These are phyloP conservation scores for Juglanconis juglandina DNA, from an alignment of 2,329 filamentous ascomycete species.

Conservation along the genomic window DNA sequence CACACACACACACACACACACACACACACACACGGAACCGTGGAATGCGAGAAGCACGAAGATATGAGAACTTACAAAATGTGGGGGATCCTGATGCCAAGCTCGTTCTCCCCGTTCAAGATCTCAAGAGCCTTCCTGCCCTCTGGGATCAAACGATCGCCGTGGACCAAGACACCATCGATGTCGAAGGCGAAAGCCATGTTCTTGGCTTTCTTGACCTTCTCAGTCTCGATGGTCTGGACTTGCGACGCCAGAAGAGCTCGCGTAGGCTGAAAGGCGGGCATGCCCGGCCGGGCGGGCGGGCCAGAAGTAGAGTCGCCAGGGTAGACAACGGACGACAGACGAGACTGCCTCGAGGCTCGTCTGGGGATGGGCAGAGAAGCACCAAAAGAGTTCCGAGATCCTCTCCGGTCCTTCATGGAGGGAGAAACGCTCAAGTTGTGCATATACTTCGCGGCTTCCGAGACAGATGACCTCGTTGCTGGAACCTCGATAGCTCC, in stretches of 20 bases:
- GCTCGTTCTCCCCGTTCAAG: conserved; percentile 71
- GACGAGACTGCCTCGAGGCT: conserved; percentile 61
- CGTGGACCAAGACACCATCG: conserved; percentile 73
- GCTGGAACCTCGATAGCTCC: conserved; percentile 68
- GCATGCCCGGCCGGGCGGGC: conserved; percentile 53
- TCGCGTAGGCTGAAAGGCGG: conserved; percentile 56
- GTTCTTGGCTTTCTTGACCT: conserved; percentile 68
- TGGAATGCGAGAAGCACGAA: not conserved
- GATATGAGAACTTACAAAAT: conserved; percentile 46
- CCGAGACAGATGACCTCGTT: conserved; percentile 63
- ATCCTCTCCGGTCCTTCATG: conserved; percentile 63
- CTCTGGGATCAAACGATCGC: conserved; percentile 67
- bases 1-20: too few species aligned
- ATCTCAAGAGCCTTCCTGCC: conserved; percentile 65
- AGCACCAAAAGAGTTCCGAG: conserved; percentile 72
- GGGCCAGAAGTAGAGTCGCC: conserved; percentile 39
- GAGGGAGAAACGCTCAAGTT: conserved; percentile 66
- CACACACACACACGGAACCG: too few species aligned
- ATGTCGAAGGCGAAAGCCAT: conserved; percentile 82
- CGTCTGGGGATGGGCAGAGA: conserved; percentile 69
- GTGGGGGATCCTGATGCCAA: conserved; percentile 73
- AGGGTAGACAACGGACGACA: conserved; percentile 54
- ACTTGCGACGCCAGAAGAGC: conserved; percentile 68
- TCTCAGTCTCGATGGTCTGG: conserved; percentile 63
- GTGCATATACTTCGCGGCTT: conserved; percentile 70